Conservation (phyloP, 352 stramenopile genomes). For the Aphanomyces astaci region DNA sequence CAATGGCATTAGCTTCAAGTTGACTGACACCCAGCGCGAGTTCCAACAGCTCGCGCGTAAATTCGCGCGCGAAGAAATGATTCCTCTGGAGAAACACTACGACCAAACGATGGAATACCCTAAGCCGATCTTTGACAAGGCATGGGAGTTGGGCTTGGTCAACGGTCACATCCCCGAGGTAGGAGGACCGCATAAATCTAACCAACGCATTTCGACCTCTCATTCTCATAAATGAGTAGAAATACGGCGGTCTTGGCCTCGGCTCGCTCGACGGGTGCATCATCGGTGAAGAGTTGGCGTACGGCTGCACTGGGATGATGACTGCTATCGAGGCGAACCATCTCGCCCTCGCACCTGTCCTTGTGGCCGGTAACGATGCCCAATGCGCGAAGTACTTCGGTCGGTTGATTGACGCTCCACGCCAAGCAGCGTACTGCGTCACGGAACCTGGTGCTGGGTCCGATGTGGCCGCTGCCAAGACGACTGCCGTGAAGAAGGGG, state of each 20-base stretch:
- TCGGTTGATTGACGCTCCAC: conserved; percentile 65
- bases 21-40: conserved; percentile 81
- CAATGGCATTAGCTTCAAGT: conserved; percentile 39
- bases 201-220: too few relatives aligned
- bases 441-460: conserved; percentile 86
- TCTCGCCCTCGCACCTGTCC: conserved; percentile 68
- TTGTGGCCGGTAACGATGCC: conserved; percentile 70
- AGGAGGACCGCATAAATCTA: too few relatives aligned
- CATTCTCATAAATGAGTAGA: not conserved
- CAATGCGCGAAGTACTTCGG: conserved; percentile 86
- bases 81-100: conserved; percentile 74
- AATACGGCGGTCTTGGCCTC: conserved; percentile 76
- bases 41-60: conserved; percentile 82
- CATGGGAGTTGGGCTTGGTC: conserved; percentile 80
- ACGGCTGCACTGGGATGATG: conserved; percentile 85
- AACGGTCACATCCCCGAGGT: conserved; percentile 79
- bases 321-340: conserved; percentile 88
- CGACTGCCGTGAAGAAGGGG: conserved; percentile 86
- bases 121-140: conserved; percentile 82
- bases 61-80: conserved; percentile 87
- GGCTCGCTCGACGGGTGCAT: conserved; percentile 74
- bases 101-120: conserved; percentile 83
- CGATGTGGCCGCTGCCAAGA: conserved; percentile 85
- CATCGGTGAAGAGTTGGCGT: conserved; percentile 86
- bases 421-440: conserved; percentile 84